Conservation (phyloP, 2,329 filamentous ascomycete species). For the Phialophora chinensis region DNA sequence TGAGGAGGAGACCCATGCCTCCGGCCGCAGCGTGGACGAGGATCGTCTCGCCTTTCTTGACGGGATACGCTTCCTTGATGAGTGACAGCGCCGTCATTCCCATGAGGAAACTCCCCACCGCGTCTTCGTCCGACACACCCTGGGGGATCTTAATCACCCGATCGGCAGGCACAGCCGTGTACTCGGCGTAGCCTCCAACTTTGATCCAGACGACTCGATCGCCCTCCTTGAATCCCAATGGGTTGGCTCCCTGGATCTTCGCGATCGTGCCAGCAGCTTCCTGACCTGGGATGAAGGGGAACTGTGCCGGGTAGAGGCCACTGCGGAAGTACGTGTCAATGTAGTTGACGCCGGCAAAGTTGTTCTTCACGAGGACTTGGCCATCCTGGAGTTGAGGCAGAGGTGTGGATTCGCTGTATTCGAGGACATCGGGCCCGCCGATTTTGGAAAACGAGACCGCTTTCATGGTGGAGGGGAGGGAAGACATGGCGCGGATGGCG, state of each 20-base stretch:
- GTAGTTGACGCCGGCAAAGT: conserved; percentile 81
- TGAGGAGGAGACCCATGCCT: conserved; percentile 75
- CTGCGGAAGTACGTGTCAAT: conserved; percentile 92
- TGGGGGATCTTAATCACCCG: conserved; percentile 69
- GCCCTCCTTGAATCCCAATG: conserved; percentile 65
- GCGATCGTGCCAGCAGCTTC: conserved; percentile 78
- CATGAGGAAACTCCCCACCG: conserved; percentile 75
- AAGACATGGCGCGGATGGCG: conserved; percentile 31
- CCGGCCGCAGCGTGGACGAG: conserved; percentile 86
- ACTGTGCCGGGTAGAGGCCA: conserved; percentile 72
- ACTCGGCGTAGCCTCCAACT: conserved; percentile 63
- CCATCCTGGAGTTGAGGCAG: conserved; percentile 72
- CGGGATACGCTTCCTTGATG: conserved; percentile 72
- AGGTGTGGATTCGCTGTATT: conserved; percentile 72
- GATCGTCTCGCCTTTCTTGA: conserved; percentile 78
- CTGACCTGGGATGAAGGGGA: conserved; percentile 78
- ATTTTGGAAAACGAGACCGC: conserved; percentile 74
- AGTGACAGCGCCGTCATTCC: conserved; percentile 83
- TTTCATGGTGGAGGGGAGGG: conserved; percentile 64
- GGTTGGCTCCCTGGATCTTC: conserved; percentile 60
- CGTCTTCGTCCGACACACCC: conserved; percentile 64
- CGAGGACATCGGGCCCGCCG: conserved; percentile 73
- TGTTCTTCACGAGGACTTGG: conserved; percentile 80
- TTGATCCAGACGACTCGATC: conserved; percentile 75
- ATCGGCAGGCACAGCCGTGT: conserved; percentile 59